Percentiles rank a stretch among this genome's conserved stretches.
Conservation (phyloP, 1,284 basidiomycete species). For the Vanrija humicola region DNA sequence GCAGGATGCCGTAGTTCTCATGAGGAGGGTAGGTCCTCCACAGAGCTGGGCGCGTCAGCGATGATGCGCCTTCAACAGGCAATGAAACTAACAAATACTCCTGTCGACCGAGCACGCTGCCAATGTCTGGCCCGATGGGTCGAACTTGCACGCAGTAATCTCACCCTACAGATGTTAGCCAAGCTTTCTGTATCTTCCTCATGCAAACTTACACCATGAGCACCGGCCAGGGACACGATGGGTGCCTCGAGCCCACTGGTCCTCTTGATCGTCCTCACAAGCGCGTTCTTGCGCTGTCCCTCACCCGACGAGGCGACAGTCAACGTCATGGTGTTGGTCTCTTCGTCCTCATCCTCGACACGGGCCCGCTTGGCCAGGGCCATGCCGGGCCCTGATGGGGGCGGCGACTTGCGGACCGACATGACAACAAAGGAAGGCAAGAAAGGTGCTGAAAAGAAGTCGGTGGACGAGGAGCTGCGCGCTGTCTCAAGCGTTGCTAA, state of each 20-base stretch:
- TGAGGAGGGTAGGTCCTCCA: slow-evolving; percentile 51
- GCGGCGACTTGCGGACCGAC: slow-evolving; percentile 46
- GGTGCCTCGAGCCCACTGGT: slow-evolving; percentile 47
- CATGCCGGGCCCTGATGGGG: slow-evolving; percentile 38
- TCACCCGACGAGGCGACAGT: slow-evolving; percentile 46
- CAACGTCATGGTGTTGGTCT: slow-evolving; percentile 20
- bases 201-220: slow-evolving; percentile 41
- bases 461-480: not conserved
- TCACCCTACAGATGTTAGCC: slow-evolving; percentile 33
- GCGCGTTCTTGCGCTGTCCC: slow-evolving; percentile 42
- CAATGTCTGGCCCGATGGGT: slow-evolving; percentile 47
- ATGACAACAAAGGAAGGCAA: slow-evolving; percentile 10
- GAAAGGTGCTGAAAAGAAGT: not conserved
- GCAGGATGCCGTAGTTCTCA: slow-evolving; percentile 48
- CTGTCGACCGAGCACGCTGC: slow-evolving; percentile 48
- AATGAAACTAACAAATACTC: slow-evolving; percentile 41
- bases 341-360: slow-evolving; percentile 38
- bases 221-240: slow-evolving; percentile 42
- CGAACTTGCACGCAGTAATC: slow-evolving; percentile 49
- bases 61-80: no score
- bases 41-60: slow-evolving; percentile 30
- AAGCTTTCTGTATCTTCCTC: no score
- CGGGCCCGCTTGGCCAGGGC: slow-evolving; percentile 48
- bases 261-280: slow-evolving; percentile 44
- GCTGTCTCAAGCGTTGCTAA: not conserved